A percentile compares a stretch with the other conserved stretches of the same genome.
These are phyloP conservation scores for Talaromyces marneffei DNA, from an alignment of 2,329 filamentous ascomycete genomes.

Conservation along the genomic window DNA sequence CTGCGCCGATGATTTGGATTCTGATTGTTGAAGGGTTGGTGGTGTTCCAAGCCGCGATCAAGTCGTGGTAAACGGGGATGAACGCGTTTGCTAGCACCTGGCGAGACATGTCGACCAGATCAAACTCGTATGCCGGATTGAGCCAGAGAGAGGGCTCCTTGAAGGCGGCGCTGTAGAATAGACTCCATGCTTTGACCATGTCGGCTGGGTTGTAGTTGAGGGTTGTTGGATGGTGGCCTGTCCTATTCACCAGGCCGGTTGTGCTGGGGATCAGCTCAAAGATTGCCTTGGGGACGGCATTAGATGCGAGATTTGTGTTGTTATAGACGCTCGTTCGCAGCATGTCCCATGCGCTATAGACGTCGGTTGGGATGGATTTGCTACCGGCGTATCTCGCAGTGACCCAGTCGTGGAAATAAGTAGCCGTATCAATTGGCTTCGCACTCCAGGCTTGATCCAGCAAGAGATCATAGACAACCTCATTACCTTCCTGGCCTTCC, in stretches of 20 bases:
- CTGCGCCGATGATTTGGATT: constrained; percentile 23
- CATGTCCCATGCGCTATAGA: constrained; percentile 45
- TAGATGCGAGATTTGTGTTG: constrained; percentile 42
- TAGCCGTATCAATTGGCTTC: constrained; percentile 38
- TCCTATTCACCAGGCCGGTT: constrained; percentile 35
- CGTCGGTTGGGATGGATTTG: constrained; percentile 21
- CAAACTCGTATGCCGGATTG: constrained; percentile 41
- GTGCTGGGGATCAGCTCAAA: constrained; percentile 43
- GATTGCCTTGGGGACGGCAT: constrained; percentile 42
- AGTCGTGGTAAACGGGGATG: constrained; percentile 32
- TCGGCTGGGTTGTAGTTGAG: constrained; percentile 39
- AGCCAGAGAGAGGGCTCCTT: constrained; percentile 33
- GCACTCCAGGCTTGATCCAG: constrained; percentile 48
- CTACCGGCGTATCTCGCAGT: constrained; percentile 35
- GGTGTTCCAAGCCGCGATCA: constrained; percentile 33
- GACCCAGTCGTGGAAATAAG: constrained; percentile 47
- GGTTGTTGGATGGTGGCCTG: constrained; percentile 39
- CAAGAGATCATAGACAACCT: constrained; percentile 48
- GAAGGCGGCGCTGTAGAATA: constrained; percentile 34
- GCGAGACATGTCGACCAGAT: constrained; percentile 46
- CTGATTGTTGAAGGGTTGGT: constrained; percentile 15
- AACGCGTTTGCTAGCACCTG: constrained; percentile 47
- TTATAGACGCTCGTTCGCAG: constrained; percentile 45
- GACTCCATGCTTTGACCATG: constrained; percentile 37
- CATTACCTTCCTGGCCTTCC: constrained; percentile 50